Evolutionary conservation across 371 early-diverging fungal species (phyloP), one percentile per base, ranked within the genome.

Genomic region (Mortierella sp.): DNA sequence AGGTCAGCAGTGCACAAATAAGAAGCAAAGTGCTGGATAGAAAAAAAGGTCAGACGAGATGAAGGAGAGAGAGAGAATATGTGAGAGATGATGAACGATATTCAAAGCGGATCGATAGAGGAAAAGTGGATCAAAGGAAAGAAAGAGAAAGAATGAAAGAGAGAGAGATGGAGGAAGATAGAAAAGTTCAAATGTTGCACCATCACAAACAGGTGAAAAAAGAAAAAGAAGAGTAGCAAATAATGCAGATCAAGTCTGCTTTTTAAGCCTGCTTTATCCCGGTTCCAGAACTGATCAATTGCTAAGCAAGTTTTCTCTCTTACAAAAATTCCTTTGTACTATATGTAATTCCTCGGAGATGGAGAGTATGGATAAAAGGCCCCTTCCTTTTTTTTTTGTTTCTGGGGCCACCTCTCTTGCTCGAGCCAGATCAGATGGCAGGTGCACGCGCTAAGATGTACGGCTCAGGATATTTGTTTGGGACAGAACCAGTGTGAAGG

Each of bases 371-470:
- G 23, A 28, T 23, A 29, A 9, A 53, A 12, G 23, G 53, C 28
- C 53, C 53, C 53, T 15, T 53, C 6, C 23, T 53, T 53, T 53
- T 23, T 53, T 23, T 23, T 53, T 22, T 49, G 3, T 49, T 26
- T 49, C 15, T 45, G 4, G 8, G 23, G 23, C 53, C 9, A 28
- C 53, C 53, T 59, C 40, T 23, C 32, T 35, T 32, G 53, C 51
- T 28, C 51, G 53, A 49, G 35, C 34, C 62, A 62, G 62, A 51
- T 51, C 62, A 62, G 47, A 62, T 62, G 63, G 53, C 63, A 61
- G 22, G 63, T 62, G 63, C 63, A 51, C 62, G 26, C 31, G 3
- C 7, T 9, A 31, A 47, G 3, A 3, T 59, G 31, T 57, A 19
- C 1, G 13, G n/a, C 42, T 12, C 58, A 57, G 34, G 58, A 10